phyloP scores from a whole-genome alignment of 176 grass and related monocot genomes.

The Raddia distichophylla region DNA sequence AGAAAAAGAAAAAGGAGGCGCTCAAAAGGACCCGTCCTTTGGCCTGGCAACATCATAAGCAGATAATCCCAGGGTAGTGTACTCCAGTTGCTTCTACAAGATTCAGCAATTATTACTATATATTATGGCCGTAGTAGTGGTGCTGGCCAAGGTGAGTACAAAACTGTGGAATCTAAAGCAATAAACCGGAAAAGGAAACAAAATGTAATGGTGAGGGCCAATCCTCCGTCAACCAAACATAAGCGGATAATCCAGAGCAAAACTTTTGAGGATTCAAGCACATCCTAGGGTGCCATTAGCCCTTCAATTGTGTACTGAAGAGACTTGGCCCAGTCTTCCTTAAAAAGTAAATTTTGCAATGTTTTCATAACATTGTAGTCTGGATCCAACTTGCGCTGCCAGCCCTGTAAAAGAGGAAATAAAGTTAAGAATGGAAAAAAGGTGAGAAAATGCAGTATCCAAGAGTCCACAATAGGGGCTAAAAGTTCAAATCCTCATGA shows the following conservation, averaged over 20 bases:
- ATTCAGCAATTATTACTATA: constrained; percentile 51
- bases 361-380: constrained; percentile 98
- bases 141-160: constrained; percentile 32
- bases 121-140: constrained; percentile 35
- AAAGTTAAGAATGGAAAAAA: constrained; percentile 17
- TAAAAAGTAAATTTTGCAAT: constrained; percentile 79
- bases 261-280: constrained; percentile 41
- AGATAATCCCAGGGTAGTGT: constrained; percentile 6
- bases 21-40: constrained; percentile 40
- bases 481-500: not conserved
- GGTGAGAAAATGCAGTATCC: not conserved
- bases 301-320: constrained; percentile 96
- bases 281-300: constrained; percentile 72
- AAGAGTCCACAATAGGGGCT: not conserved
- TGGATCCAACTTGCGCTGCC: constrained; percentile 98
- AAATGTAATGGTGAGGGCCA: constrained; percentile 26
- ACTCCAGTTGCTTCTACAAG: constrained; percentile 36
- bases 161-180: constrained; percentile 25
- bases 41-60: constrained; percentile 19
- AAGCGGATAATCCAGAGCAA: constrained; percentile 38
- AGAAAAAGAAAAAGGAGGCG: not conserved
- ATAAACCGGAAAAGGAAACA: constrained; percentile 24
- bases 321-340: constrained; percentile 85
- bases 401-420: constrained; percentile 58
- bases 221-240: constrained; percentile 23